These are phyloP conservation scores for Oryza nivara DNA, from an alignment of 176 grass and related monocot genomes.

Conservation along the genomic window DNA sequence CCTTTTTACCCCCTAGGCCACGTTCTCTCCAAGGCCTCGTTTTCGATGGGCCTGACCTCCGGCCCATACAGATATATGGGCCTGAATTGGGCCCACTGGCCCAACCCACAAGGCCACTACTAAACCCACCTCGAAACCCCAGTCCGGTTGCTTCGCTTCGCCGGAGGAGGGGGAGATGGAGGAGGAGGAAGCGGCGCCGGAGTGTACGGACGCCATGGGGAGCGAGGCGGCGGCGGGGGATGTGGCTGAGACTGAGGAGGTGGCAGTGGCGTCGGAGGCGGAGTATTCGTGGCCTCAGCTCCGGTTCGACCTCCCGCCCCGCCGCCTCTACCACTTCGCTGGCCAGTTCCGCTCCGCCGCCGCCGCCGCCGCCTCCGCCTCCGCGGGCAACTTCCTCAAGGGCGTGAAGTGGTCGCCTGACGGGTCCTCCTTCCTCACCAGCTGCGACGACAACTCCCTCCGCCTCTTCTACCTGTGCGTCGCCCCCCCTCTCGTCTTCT, in stretches of 20 bases:
- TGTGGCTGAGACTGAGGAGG: not conserved
- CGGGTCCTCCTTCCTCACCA: slow-evolving; percentile 90
- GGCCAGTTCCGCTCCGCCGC: slow-evolving; percentile 39
- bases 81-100: not conserved
- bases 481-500: not conserved
- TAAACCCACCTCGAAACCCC: slow-evolving; percentile 44
- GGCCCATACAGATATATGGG: too few relatives aligned
- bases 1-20: not conserved
- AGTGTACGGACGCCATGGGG: not conserved
- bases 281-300: slow-evolving; percentile 61
- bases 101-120: not conserved
- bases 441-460: slow-evolving; percentile 93
- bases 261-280: slow-evolving; percentile 1
- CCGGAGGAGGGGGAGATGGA: slow-evolving; percentile 21
- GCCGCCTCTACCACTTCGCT: slow-evolving; percentile 60
- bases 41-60: not conserved
- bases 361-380: not conserved
- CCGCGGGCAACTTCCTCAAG: slow-evolving; percentile 81
- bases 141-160: slow-evolving; percentile 23
- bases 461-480: slow-evolving; percentile 81
- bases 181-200: slow-evolving; percentile 34
- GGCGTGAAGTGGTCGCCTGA: slow-evolving; percentile 96
- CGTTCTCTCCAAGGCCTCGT: not conserved
- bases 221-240: not conserved
- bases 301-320: slow-evolving; percentile 63